Evolutionary conservation across 306 rosid species (phyloP).

Genomic region (Vachellia pachyceras): DNA sequence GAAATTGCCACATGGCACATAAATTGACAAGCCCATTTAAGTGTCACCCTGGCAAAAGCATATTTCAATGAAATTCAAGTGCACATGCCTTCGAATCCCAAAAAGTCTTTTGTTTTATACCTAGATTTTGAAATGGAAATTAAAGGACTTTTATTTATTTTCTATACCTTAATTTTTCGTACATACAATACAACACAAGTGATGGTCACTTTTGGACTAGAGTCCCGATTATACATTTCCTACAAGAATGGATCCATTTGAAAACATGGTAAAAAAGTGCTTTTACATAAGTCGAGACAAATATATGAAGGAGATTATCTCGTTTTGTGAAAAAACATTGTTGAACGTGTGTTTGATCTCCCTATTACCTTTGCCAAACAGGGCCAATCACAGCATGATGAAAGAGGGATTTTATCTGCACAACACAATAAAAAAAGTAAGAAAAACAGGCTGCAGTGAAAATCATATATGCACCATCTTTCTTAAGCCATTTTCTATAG

Average conservation of each 20-base stretch:
- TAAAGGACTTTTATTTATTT: constrained; percentile 2
- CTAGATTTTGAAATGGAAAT: neutral
- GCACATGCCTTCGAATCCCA: neutral
- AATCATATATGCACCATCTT: constrained; percentile 40
- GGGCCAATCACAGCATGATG: constrained; percentile 13
- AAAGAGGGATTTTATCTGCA: constrained; percentile 7
- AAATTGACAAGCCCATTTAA: neutral
- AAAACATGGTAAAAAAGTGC: no score
- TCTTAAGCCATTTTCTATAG: neutral
- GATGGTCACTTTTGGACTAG: constrained; percentile 7
- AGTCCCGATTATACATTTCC: constrained; percentile 11
- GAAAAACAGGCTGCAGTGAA: neutral
- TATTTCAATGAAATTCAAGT: neutral
- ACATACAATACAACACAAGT: constrained; percentile 13
- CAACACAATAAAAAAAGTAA: neutral
- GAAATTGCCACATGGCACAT: neutral
- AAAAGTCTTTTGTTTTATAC: neutral
- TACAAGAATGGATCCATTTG: no score
- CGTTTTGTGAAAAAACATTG: no score
- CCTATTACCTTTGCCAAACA: no score
- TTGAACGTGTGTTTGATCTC: no score
- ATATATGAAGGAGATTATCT: no score
- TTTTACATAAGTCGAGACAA: no score
- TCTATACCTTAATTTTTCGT: neutral
- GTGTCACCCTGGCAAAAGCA: neutral